Evolutionary conservation across 1,139 yeast genomes (phyloP), one percentile per base, ranked within the genome.

Genomic region (Protomyces inouyei): DNA sequence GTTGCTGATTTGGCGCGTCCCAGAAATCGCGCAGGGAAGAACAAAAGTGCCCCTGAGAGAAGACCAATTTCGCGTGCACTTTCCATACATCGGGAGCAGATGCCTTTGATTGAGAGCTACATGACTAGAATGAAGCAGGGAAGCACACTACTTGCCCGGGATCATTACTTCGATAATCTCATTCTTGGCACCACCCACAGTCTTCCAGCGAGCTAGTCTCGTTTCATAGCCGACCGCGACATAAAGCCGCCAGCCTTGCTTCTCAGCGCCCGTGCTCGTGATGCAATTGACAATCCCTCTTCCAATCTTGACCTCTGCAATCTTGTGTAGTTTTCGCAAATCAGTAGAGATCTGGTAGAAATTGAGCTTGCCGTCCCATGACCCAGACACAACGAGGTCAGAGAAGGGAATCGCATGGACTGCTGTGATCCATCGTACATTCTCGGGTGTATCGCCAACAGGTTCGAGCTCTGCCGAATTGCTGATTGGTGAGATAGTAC

Each of bases 361-460:
- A 68, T 82, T 84, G 65, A 89, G 75, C 5, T 78, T 75, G 3
- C 98, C 98, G 72, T 84, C 83, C 85, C 89, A 88, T 2, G 98
- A 91, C 0, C 98, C 98, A 28, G 91, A 84, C 63, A 93, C 77
- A 72, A 93, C 89, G 6, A 90, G 75, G 73, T 95, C 92, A 32
- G 93, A 82, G 73, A 83, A 92, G n/a, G 98, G 97, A n/a, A 93
- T 78, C 0, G 96, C 90, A 72, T 85, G 80, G 12, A 93, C 75
- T 1, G 93, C 79, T 0, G 98, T 91, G 70, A 95, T 86, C 86
- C 93, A 86, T 71, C 87, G 86, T 36, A 98, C 97, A 67, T 83
- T 86, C 23, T 82, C 81, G 52, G 80, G 80, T 12, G 96, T 92
- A 16, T 87, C 76, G 71, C 86, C 88, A 9, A 68, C 68, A 21